phyloP scores from a whole-genome alignment of 2,329 filamentous ascomycete species.

The Ceratocystis cubensis region DNA sequence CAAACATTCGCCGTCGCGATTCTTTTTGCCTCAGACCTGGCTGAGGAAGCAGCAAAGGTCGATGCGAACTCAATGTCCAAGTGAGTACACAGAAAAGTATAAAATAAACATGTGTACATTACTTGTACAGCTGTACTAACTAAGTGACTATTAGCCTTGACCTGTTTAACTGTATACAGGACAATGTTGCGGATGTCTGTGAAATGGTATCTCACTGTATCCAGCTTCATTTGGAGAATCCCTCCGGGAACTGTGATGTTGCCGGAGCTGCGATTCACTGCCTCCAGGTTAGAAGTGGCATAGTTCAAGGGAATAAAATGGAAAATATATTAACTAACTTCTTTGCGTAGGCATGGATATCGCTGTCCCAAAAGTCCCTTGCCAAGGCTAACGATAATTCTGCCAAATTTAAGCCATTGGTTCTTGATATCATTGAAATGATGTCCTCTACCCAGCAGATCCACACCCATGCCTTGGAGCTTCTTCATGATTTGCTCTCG shows the following conservation, averaged over 20 bases:
- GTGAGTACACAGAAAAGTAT: conserved; percentile 28
- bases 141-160: conserved; percentile 27
- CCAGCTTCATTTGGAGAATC: conserved; percentile 22
- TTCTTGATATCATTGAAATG: conserved; percentile 44
- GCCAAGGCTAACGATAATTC: conserved; percentile 11
- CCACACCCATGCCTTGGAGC: conserved; percentile 48
- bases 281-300: conserved; percentile 40
- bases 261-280: conserved; percentile 47
- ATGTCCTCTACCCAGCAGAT: conserved; percentile 40
- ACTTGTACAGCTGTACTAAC: conserved; percentile 24
- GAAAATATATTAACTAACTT: conserved; percentile 20
- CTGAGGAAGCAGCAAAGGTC: conserved; percentile 55
- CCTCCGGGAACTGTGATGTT: conserved; percentile 27
- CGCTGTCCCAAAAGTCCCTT: conserved; percentile 24
- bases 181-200: conserved; percentile 33
- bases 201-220: conserved; percentile 33
- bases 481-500: conserved; percentile 52
- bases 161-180: conserved; percentile 31
- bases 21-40: conserved; percentile 31
- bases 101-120: background rate
- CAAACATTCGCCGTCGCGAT: conserved; percentile 15
- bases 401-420: conserved; percentile 35
- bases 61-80: conserved; percentile 49
- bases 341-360: background rate
- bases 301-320: background rate